Evolutionary conservation across 2,329 filamentous ascomycete species (phyloP).

Genomic region (Chaetomium sp.): DNA sequence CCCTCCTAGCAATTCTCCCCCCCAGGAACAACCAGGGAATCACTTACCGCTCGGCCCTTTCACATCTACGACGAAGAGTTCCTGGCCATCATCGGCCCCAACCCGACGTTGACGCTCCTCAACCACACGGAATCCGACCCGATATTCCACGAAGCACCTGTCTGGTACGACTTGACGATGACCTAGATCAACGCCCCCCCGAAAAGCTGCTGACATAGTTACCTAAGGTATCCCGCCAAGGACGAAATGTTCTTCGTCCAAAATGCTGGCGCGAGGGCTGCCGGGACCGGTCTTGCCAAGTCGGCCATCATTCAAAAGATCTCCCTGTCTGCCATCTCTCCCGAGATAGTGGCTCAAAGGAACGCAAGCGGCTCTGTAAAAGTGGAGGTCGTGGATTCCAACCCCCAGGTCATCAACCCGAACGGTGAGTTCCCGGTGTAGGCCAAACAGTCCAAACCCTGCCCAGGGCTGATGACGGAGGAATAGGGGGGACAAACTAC

Average conservation of each 20-base stretch:
- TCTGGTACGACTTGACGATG: conserved; percentile 47
- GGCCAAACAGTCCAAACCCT: no score
- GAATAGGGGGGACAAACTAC: conserved; percentile 53
- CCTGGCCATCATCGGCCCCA: conserved; percentile 50
- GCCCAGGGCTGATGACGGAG: neutral
- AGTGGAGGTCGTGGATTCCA: conserved; percentile 46
- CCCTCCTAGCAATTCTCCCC: conserved; percentile 43
- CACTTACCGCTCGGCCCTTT: conserved; percentile 45
- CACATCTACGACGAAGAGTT: conserved; percentile 57
- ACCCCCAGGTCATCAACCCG: conserved; percentile 52
- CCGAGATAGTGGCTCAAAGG: conserved; percentile 42
- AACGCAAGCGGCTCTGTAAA: conserved; percentile 46
- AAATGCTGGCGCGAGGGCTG: conserved; percentile 50
- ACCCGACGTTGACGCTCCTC: conserved; percentile 54
- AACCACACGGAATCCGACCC: conserved; percentile 49
- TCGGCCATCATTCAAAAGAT: conserved; percentile 56
- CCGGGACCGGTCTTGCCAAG: conserved; percentile 55
- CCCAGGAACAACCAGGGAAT: conserved; percentile 46
- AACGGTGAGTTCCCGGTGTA: conserved; percentile 45
- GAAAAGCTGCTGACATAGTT: neutral
- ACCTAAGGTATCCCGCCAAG: conserved; percentile 40
- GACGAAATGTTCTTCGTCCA: conserved; percentile 59
- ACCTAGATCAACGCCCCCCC: neutral
- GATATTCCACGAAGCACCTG: conserved; percentile 58
- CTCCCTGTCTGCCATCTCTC: conserved; percentile 45